Percentiles rank a stretch among this genome's conserved stretches.
phyloP scores from a whole-genome alignment of 306 rosid species.

The Begonia fuchsioides region DNA sequence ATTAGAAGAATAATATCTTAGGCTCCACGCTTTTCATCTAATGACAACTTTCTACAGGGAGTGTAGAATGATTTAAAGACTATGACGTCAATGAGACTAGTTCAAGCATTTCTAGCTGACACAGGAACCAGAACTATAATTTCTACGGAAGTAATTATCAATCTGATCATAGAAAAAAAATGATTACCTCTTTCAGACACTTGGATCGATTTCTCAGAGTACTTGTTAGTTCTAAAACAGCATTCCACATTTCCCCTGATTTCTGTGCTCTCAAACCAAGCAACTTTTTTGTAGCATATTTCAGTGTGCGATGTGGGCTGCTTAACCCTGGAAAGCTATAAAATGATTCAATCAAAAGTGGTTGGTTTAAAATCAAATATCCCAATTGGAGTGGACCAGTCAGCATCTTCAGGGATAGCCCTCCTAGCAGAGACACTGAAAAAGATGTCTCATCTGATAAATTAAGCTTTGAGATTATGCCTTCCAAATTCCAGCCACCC shows the following conservation, averaged over 20 bases:
- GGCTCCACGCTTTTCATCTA: no score
- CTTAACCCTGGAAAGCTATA: constrained; percentile 65
- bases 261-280: constrained; percentile 51
- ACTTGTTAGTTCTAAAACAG: constrained; percentile 33
- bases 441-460: constrained; percentile 38
- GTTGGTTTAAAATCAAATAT: constrained; percentile 57
- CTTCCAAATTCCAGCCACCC: constrained; percentile 76
- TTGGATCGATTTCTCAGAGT: constrained; percentile 46
- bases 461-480: constrained; percentile 41
- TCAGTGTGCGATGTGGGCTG: constrained; percentile 75
- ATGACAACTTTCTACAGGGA: no score
- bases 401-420: constrained; percentile 66
- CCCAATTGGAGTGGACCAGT: constrained; percentile 69
- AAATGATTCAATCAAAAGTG: constrained; percentile 43
- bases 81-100: no score
- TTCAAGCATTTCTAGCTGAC: background rate
- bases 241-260: constrained; percentile 47
- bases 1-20: no score
- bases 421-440: constrained; percentile 79
- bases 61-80: no score
- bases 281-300: constrained; percentile 78
- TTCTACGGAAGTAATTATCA: background rate
- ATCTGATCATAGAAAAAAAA: constrained; percentile 3
- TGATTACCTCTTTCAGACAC: constrained; percentile 64
- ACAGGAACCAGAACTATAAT: constrained; percentile 1